Conservation (phyloP, 2,329 filamentous ascomycete species). For the Stromatinia cepivora region DNA sequence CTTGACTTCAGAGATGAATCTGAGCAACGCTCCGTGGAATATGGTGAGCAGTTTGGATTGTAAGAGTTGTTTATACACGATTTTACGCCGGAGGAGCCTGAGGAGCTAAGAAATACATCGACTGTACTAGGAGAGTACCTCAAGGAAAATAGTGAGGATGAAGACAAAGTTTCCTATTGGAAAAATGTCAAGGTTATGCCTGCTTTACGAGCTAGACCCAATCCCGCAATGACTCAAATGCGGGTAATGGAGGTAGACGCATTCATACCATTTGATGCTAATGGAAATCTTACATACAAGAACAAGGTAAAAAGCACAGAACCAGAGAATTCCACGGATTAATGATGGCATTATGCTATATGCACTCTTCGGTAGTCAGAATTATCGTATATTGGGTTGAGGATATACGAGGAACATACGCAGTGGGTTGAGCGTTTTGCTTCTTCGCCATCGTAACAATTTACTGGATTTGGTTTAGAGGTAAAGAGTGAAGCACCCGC, state of each 20-base stretch:
- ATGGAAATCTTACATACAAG: not conserved
- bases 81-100: not conserved
- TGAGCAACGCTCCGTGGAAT: not conserved
- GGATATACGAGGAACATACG: not conserved
- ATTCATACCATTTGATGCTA: not conserved
- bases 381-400: not conserved
- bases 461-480: not conserved
- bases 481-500: rapidly evolving
- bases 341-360: not conserved
- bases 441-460: not conserved
- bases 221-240: not conserved
- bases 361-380: not conserved
- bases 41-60: not conserved
- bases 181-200: not conserved
- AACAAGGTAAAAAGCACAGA: not conserved
- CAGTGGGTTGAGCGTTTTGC: not conserved
- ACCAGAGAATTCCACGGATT: not conserved
- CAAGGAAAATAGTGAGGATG: not conserved
- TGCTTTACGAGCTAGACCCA: not conserved
- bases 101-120: not conserved
- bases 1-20: not conserved
- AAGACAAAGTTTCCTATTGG: not conserved
- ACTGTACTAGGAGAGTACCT: not conserved
- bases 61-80: not conserved
- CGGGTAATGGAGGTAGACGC: not conserved